A percentile compares a stretch with the other conserved stretches of the same genome.
Conservation (phyloP, 495 filamentous ascomycete species). For the Amphirosellinia nigrospora region DNA sequence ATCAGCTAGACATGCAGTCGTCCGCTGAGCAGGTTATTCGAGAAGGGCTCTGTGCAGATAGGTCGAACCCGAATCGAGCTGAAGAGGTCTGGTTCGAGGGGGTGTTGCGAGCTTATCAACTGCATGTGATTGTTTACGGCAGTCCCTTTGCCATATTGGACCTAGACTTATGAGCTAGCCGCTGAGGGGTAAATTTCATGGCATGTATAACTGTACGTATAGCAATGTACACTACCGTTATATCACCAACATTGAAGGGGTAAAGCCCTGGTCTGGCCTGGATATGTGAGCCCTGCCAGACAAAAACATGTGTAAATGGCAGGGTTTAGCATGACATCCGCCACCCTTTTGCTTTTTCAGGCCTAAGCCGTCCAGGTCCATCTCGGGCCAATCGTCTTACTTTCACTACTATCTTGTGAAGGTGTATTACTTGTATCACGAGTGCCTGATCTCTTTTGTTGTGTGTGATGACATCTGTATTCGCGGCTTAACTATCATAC, state of each 20-base stretch:
- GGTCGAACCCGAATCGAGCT: conserved; percentile 1
- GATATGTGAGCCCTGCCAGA: background rate
- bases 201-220: background rate
- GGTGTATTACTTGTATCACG: background rate
- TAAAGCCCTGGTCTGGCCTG: background rate
- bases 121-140: conserved; percentile 1
- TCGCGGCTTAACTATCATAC: background rate
- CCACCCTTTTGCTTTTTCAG: background rate
- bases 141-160: background rate
- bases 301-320: background rate
- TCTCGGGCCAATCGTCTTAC: background rate
- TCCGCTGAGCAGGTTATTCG: background rate
- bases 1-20: background rate
- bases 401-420: background rate
- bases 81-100: background rate
- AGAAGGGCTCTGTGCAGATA: background rate
- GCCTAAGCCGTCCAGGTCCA: too few relatives aligned
- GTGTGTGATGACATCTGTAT: too few relatives aligned
- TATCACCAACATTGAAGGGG: background rate
- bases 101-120: background rate
- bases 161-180: background rate
- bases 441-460: background rate
- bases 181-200: background rate
- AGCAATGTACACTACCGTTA: background rate
- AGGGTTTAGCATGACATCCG: background rate